These are phyloP conservation scores for Tuber melanosporum DNA, from an alignment of 495 filamentous ascomycete species.

Conservation along the genomic window DNA sequence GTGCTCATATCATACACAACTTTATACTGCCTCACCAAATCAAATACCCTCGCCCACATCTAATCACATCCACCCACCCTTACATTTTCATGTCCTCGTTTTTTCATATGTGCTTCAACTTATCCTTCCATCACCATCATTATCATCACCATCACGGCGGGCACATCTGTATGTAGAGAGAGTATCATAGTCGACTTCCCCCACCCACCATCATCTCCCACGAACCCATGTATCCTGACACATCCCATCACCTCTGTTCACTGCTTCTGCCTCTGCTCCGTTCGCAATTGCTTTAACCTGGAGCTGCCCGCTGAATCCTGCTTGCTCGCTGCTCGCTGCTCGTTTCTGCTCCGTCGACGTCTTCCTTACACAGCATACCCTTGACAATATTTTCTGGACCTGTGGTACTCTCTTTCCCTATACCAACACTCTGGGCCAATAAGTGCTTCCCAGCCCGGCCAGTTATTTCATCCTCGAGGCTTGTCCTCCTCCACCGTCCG, in stretches of 20 bases:
- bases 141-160: not conserved
- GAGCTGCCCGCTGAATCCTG: not conserved
- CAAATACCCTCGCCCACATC: not conserved
- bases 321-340: not conserved
- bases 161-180: slow-evolving; percentile 1
- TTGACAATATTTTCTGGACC: not conserved
- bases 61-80: not conserved
- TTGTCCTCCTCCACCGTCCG: not conserved
- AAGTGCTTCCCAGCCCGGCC: not conserved
- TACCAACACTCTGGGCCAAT: not conserved
- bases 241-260: not conserved
- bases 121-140: not conserved
- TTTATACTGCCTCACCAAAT: not conserved
- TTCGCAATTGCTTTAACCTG: not conserved
- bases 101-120: not conserved
- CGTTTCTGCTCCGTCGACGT: not conserved
- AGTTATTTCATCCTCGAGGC: not conserved
- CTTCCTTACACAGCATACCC: slow-evolving; percentile 1
- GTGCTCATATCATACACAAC: not conserved
- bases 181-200: not conserved
- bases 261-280: not conserved
- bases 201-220: not conserved
- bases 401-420: not conserved
- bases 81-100: not conserved
- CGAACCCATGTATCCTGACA: not conserved